Evolutionary conservation across 2,329 filamentous ascomycete genomes (phyloP), one percentile per base, ranked within the genome.

Genomic region (Aspergillus sclerotialis): DNA sequence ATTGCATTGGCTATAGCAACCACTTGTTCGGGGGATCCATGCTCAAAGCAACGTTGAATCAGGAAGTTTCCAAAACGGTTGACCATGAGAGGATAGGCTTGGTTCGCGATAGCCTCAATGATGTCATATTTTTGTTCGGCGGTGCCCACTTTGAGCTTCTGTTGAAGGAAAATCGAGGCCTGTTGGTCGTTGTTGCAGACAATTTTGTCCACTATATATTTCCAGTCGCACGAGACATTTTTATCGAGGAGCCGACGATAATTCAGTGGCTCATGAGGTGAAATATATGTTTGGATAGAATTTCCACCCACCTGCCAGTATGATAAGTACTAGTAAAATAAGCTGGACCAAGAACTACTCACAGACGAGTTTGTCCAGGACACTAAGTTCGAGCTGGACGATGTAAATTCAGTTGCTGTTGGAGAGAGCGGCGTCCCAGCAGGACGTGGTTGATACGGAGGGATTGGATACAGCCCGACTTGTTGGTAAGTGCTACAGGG

Each of bases 171-270:
- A 53, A 98, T 96, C 2, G 92, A 98, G 7, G 93, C 92, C 64
- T 98, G 92, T 63, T 98, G 92, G 56, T 98, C 92, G 61, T 98
- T 96, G 68, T 89, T 95, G 76, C 87, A 93, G 47, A 98, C 89
- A 57, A 98, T 98, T 72, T 96, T 96, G 69, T 98, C 90, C 36
- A 98, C 92, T 50, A 98, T 95, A 60, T 94, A 95, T 67, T 92
- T 94, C 92, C 90, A 98, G 68, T 98, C 93, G 67, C 90, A 96
- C 54, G 85, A 94, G 63, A 94, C 87, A 57, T 90, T 94, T 55
- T 89, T 88, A 56, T 98, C 92, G 30, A 96, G 78, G 25, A 98
- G 75, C 36, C 89, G 88, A 40, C 92, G 88, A 55, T 96, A 98
- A 64, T 98, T 96, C 52, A 96, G 75, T 8, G 90, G 92, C 63